Evolutionary conservation across 306 rosid genomes (phyloP).

Genomic region (Cercis canadensis): DNA sequence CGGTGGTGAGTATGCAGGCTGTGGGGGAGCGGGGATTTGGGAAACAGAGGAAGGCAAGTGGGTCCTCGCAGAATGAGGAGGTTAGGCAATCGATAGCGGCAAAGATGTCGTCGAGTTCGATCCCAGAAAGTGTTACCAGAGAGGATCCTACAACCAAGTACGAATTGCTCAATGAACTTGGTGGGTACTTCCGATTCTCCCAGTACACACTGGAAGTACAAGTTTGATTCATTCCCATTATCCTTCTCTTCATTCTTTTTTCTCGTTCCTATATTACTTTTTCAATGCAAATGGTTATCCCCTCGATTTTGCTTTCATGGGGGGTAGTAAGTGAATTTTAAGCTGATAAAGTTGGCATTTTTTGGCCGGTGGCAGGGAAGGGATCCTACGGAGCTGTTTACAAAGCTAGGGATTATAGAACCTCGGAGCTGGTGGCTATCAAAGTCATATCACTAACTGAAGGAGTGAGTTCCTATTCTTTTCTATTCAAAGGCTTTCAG

Average conservation of each 20-base stretch:
- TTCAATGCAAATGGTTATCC: background rate
- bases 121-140: constrained; percentile 85
- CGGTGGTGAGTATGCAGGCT: constrained; percentile 96
- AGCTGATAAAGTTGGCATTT: constrained; percentile 2
- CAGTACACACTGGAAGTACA: background rate
- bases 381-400: constrained; percentile 98
- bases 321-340: background rate
- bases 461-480: constrained; percentile 65
- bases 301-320: background rate
- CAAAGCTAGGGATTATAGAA: constrained; percentile 89
- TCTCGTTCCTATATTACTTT: background rate
- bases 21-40: constrained; percentile 76
- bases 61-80: constrained; percentile 68
- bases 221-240: constrained; percentile 19
- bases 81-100: constrained; percentile 47
- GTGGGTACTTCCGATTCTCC: constrained; percentile 45
- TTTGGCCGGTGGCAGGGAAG: constrained; percentile 64
- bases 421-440: constrained; percentile 94
- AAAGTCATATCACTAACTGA: constrained; percentile 90
- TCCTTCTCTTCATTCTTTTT: background rate
- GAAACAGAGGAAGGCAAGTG: constrained; percentile 71
- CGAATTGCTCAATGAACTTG: constrained; percentile 96
- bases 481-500: background rate
- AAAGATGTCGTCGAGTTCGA: constrained; percentile 87
- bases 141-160: constrained; percentile 93